Percentiles rank a stretch among this genome's conserved stretches.
phyloP scores from a whole-genome alignment of 2,329 filamentous ascomycete species.

The Domatiomyces globalis region DNA sequence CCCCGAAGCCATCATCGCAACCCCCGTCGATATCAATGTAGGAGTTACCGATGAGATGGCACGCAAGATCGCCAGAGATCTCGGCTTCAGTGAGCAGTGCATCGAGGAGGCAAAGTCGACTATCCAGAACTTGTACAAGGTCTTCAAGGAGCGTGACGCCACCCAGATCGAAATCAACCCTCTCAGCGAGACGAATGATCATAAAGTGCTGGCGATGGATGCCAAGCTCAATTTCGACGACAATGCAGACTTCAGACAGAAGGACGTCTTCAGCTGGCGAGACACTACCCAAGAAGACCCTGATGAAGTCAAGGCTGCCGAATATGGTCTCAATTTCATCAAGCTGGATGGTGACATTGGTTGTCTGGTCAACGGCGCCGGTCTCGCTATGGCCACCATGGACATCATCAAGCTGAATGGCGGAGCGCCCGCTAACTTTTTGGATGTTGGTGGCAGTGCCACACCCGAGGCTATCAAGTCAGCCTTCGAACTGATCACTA shows the following conservation, averaged over 20 bases:
- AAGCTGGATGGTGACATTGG: constrained; percentile 99
- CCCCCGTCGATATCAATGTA: constrained; percentile 79
- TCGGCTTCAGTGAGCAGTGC: constrained; percentile 97
- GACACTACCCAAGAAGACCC: constrained; percentile 91
- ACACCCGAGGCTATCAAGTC: constrained; percentile 93
- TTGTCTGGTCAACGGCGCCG: constrained; percentile 88
- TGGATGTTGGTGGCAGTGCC: constrained; percentile 94
- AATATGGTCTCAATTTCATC: constrained; percentile 94
- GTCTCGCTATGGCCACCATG: constrained; percentile 99
- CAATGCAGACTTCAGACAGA: constrained; percentile 96
- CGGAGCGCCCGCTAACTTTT: constrained; percentile 90
- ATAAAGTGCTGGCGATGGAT: constrained; percentile 98
- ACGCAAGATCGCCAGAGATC: constrained; percentile 71
- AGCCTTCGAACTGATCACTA: constrained; percentile 97
- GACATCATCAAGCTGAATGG: constrained; percentile 99
- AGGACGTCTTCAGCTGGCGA: constrained; percentile 88
- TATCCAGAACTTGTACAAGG: constrained; percentile 97
- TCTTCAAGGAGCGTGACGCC: constrained; percentile 96
- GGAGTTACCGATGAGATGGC: constrained; percentile 95
- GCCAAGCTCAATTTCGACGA: constrained; percentile 98
- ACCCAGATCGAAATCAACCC: constrained; percentile 99
- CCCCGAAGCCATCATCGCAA: constrained; percentile 90
- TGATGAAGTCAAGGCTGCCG: constrained; percentile 91
- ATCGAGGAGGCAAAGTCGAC: constrained; percentile 88
- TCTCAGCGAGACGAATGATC: constrained; percentile 92